A percentile compares a stretch with the other conserved stretches of the same genome.
Evolutionary conservation across 1,139 yeast species (phyloP).

Genomic region (Groenewaldozyma sp.): DNA sequence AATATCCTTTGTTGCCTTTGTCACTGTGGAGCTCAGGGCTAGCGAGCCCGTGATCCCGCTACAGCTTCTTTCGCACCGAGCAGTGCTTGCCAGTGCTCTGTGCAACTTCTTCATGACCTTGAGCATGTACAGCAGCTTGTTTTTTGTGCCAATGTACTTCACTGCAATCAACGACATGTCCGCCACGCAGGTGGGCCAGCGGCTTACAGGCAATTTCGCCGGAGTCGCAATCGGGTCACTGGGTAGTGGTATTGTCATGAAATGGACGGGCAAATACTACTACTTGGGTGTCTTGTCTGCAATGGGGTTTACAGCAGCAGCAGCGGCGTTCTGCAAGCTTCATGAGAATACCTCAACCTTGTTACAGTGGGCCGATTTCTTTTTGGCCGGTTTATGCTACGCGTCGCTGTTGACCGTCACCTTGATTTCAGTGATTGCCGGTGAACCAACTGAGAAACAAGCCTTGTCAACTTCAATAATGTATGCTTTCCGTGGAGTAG

Average conservation of each 20-base stretch:
- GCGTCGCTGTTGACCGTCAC: constrained; percentile 59
- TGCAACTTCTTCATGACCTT: constrained; percentile 58
- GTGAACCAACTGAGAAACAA: constrained; percentile 51
- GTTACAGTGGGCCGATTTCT: constrained; percentile 44
- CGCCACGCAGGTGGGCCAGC: constrained; percentile 52
- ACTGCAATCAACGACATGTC: constrained; percentile 46
- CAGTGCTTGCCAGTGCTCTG: constrained; percentile 55
- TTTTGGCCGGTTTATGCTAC: constrained; percentile 46
- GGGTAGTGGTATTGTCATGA: constrained; percentile 62
- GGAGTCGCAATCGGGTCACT: constrained; percentile 65
- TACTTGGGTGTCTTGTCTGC: constrained; percentile 41
- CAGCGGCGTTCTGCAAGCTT: constrained; percentile 11
- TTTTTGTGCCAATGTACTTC: constrained; percentile 57
- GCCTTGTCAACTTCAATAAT: constrained; percentile 71
- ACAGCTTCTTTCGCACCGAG: constrained; percentile 43
- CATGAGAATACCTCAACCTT: constrained; percentile 15
- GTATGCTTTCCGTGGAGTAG: constrained; percentile 66
- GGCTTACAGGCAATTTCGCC: constrained; percentile 56
- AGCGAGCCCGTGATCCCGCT: constrained; percentile 64
- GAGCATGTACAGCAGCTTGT: constrained; percentile 45
- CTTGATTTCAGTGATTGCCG: constrained; percentile 56
- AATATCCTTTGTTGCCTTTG: constrained; percentile 31
- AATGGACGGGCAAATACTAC: constrained; percentile 57
- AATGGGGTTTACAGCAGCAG: constrained; percentile 39
- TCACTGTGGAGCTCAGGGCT: constrained; percentile 46